A percentile compares a stretch with the other conserved stretches of the same genome.
Conservation (phyloP, 2,329 filamentous ascomycete species). For the Pezicula radicicola region DNA sequence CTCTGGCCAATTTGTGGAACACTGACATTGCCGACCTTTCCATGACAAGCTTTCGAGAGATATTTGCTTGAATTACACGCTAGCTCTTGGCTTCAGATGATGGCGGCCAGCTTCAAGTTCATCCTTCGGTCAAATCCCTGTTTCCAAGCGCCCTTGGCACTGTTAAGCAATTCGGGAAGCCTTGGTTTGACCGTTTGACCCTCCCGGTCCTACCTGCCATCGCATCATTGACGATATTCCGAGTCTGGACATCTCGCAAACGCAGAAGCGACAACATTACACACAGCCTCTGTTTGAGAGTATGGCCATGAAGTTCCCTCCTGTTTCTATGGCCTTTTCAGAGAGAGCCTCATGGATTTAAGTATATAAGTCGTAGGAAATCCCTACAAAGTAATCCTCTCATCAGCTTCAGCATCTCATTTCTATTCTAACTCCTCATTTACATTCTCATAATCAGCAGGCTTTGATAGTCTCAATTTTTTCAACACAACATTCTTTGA, state of each 20-base stretch:
- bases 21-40: neutral
- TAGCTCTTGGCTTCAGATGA: neutral
- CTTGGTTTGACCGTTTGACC: neutral
- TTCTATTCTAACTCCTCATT: neutral
- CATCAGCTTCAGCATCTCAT: neutral
- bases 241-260: too few relatives aligned
- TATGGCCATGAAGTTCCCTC: neutral
- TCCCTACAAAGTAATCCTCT: neutral
- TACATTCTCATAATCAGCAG: neutral
- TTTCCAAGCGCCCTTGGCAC: neutral
- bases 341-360: neutral
- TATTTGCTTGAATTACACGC: neutral
- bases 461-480: neutral
- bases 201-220: neutral
- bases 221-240: too few relatives aligned
- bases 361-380: neutral
- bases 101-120: neutral
- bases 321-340: neutral
- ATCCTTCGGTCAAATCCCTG: neutral
- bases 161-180: neutral
- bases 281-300: too few relatives aligned
- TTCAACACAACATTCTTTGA: neutral
- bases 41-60: neutral
- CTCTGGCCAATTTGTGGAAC: neutral
- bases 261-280: too few relatives aligned